A percentile compares a stretch with the other conserved stretches of the same genome.
Evolutionary conservation across 2,329 filamentous ascomycete species (phyloP).

Genomic region (Escovopsis weberi): DNA sequence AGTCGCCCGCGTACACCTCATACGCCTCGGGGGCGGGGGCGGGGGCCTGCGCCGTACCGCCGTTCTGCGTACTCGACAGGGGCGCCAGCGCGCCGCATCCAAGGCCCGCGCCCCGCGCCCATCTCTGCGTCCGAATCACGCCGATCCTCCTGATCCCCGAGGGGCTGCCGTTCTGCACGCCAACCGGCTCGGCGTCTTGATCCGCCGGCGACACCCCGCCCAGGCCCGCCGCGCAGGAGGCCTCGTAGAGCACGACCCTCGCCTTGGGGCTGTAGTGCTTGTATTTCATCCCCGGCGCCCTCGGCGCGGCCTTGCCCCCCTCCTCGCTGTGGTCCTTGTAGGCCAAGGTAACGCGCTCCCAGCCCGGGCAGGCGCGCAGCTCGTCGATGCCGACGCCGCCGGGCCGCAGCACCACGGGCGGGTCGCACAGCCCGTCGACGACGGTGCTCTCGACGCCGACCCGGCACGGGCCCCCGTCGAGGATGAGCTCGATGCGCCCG

Average conservation of each 20-base stretch:
- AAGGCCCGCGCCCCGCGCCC: constrained; percentile 36
- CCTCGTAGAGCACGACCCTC: constrained; percentile 68
- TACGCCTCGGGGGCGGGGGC: constrained; percentile 15
- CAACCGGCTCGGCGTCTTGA: constrained; percentile 10
- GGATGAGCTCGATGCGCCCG: constrained; percentile 69
- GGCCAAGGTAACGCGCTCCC: constrained; percentile 62
- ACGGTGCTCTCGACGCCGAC: constrained; percentile 96
- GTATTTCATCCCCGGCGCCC: constrained; percentile 97
- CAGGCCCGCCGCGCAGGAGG: constrained; percentile 21
- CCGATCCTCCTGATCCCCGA: constrained; percentile 35
- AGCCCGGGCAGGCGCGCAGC: constrained; percentile 58
- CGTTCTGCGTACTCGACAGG: constrained; percentile 12
- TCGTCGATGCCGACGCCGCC: constrained; percentile 78
- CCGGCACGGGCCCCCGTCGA: constrained; percentile 74
- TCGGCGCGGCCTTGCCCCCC: constrained; percentile 45
- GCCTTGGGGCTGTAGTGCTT: constrained; percentile 93
- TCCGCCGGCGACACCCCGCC: constrained; percentile 24
- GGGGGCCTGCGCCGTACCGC: constrained; percentile 10
- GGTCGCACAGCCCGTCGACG: constrained; percentile 72
- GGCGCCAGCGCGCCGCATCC: constrained; percentile 25
- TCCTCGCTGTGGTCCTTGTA: constrained; percentile 65
- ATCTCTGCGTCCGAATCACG: constrained; percentile 39
- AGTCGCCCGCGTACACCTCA: constrained; percentile 26
- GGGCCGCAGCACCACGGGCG: constrained; percentile 70
- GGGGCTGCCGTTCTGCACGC: constrained; percentile 25